Evolutionary conservation across 2,329 filamentous ascomycete species (phyloP).

Genomic region (Fusarium drepaniforme): DNA sequence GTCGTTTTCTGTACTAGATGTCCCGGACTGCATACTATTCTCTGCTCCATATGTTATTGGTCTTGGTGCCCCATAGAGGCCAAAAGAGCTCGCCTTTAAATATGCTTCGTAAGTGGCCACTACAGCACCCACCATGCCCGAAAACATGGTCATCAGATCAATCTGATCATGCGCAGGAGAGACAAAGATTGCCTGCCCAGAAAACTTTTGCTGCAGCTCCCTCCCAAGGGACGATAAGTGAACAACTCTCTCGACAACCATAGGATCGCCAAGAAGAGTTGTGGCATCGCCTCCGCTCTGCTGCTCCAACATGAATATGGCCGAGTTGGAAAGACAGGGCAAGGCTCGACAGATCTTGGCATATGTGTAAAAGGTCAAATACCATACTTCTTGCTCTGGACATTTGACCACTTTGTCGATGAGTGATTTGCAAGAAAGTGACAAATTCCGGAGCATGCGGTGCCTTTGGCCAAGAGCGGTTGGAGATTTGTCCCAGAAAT

Average conservation of each 20-base stretch:
- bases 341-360: constrained; percentile 5
- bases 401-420: not conserved
- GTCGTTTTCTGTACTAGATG: not conserved
- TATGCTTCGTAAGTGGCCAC: not conserved
- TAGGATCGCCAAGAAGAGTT: too few relatives aligned
- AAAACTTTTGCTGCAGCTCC: not conserved
- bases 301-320: not conserved
- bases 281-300: not conserved
- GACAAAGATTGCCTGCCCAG: not conserved
- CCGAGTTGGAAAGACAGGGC: not conserved
- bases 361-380: constrained; percentile 1
- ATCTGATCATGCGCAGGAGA: not conserved
- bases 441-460: not conserved
- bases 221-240: not conserved
- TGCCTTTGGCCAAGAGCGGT: not conserved
- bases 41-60: not conserved
- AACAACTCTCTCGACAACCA: not conserved
- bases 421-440: not conserved
- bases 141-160: not conserved
- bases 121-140: not conserved
- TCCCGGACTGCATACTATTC: not conserved
- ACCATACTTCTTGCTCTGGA: not conserved
- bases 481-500: not conserved
- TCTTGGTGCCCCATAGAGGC: not conserved
- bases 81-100: not conserved